Evolutionary conservation across 768 basidiomycete genomes (phyloP), one percentile per base, ranked within the genome.

Genomic region (Leucogyrophana mollusca): DNA sequence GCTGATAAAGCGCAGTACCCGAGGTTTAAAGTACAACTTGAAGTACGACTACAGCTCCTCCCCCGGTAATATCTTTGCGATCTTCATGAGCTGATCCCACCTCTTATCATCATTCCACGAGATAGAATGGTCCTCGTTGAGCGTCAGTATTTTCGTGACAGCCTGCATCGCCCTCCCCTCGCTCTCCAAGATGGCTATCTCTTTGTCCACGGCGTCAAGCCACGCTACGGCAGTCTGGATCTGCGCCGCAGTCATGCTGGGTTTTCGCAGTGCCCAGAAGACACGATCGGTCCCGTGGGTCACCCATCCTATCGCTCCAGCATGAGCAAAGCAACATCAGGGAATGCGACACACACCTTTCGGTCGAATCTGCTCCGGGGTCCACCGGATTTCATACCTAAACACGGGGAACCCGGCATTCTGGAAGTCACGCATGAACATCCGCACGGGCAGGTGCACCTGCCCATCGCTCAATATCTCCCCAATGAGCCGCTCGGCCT

Each of bases 341-440:
- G 13, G 33, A 14, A 14, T 45, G 20, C 10, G 18, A 9, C 5
- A 45, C 71, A 53, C 56, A 81, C 86, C 85, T 56, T 73, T 63
- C 2, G 74, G 69, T 7, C 81, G 74, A 37, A 70, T 54, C 42
- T 82, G 76, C 56, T 82, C 79, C 0, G 87, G 84, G 1, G 80
- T 78, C 83, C 84, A 88, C 24, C 77, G 68, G 43, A 90, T 83
- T 53, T 75, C 68, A 56, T 90, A 90, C 46, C 87, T 72, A 46
- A 85, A 59, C 1, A 87, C 73, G 0, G 86, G 86, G 58, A 83
- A 88, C 1, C 71, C 75, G 1, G 69, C 73, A 4, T 65, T 61
- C 11, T 72, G 60, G 55, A 88, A 62, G 55, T 90, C 87, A 50
- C 79, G 68, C 24, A 74, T 73, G 22, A 90, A 71, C 32, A 90